Evolutionary conservation across 1,284 basidiomycete genomes (phyloP), one percentile per base, ranked within the genome.

Genomic region (Puccinia brachypodii): DNA sequence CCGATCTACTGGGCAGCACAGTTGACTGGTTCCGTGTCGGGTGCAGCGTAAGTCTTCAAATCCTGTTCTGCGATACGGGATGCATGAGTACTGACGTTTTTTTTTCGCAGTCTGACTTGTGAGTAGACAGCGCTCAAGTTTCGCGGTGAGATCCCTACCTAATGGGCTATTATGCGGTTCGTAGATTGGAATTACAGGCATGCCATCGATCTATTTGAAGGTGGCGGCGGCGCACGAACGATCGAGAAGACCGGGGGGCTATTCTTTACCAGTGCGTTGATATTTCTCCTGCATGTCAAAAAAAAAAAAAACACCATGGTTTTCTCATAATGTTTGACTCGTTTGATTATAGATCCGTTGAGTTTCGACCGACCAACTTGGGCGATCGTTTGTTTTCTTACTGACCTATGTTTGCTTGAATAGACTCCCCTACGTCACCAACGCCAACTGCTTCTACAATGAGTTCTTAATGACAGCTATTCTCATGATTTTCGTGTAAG

Each of bases 381-480:
- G 25, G 38, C 66, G 25, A 44, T 11, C 14, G 2, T 60, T 76
- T 22, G 14, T 36, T 36, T 42, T 38, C 11, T 22, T 19, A 25
- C 42, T 78, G 28, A 69, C 28, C 25, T 16, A 22, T 50, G 4
- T 28, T 47, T 64, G 38, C 28, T 60, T 44, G 36, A 8, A 76
- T 28, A 78, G 76, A 11, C 25, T 78, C 42, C 62, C 64, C 16
- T 78, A 78, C 40, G 64, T 78, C 42, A 69, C 76, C n/a, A 78
- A 78, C 53, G 33, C 36, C 1, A 47, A 47, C 28, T 78, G 76
- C 33, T 78, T 78, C 33, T 78, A 68, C 76, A 78, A 78, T 28
- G 76, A 78, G 28, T 69, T 78, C 33, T 28, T 78, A 33, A 78
- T 78, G 64, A 78, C 76, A n/a, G 76, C 76, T 3, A 50, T 78